A percentile compares a stretch with the other conserved stretches of the same genome.
Conservation (phyloP, 192 early-diverging fungal genomes). For the Entophlyctis luteolus region DNA sequence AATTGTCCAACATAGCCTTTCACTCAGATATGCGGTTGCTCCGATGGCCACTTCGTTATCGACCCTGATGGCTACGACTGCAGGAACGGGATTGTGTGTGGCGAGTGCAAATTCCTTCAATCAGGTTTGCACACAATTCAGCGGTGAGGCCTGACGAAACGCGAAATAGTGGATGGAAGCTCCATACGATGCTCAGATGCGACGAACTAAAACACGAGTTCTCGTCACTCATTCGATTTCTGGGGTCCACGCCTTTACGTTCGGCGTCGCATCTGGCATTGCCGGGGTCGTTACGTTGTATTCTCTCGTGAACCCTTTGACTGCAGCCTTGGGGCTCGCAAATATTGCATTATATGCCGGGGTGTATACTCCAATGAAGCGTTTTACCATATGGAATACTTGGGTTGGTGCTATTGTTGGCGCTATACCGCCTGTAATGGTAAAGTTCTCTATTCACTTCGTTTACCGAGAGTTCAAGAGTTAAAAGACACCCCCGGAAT, state of each 20-base stretch:
- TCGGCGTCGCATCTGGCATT: slow-evolving; percentile 67
- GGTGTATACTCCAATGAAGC: slow-evolving; percentile 91
- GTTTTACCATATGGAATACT: slow-evolving; percentile 89
- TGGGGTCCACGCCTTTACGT: slow-evolving; percentile 71
- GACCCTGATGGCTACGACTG: slow-evolving; percentile 74
- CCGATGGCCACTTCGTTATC: slow-evolving; percentile 58
- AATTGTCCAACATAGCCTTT: background rate
- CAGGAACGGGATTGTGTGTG: slow-evolving; percentile 84
- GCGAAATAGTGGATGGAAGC: slow-evolving; percentile 75
- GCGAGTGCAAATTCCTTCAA: slow-evolving; percentile 90
- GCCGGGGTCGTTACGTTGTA: slow-evolving; percentile 62
- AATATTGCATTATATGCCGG: slow-evolving; percentile 89
- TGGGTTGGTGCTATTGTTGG: slow-evolving; percentile 93
- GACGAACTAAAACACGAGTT: slow-evolving; percentile 80
- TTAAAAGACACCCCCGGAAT: background rate
- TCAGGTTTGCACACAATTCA: slow-evolving; percentile 46
- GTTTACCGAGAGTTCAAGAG: background rate
- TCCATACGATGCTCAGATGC: slow-evolving; percentile 97
- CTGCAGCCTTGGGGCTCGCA: slow-evolving; percentile 68
- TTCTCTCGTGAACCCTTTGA: slow-evolving; percentile 78
- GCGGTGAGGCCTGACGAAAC: too few relatives aligned
- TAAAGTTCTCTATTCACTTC: background rate
- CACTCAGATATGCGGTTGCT: slow-evolving; percentile 71
- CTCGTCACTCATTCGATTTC: slow-evolving; percentile 70
- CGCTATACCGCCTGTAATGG: slow-evolving; percentile 95